These are phyloP conservation scores for Apiospora aurea DNA, from an alignment of 2,329 filamentous ascomycete genomes.

Conservation along the genomic window DNA sequence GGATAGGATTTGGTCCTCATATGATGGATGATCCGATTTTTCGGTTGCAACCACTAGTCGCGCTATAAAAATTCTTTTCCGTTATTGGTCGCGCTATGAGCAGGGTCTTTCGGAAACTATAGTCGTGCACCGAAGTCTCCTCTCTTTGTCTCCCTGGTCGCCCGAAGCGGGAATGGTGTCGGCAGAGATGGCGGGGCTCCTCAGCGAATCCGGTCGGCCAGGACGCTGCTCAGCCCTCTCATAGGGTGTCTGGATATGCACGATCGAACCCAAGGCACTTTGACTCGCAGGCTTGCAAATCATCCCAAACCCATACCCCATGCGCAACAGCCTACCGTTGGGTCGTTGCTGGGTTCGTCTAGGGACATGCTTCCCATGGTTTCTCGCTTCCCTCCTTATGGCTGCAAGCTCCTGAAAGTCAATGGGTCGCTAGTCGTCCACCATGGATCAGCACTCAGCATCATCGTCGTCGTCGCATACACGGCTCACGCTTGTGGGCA, in stretches of 20 bases:
- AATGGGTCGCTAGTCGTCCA: slow-evolving; percentile 10
- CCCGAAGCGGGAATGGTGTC: slow-evolving; percentile 38
- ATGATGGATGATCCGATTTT: slow-evolving; percentile 8
- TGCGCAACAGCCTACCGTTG: slow-evolving; percentile 3
- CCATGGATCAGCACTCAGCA: not conserved
- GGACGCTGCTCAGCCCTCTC: slow-evolving; percentile 42
- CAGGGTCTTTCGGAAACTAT: slow-evolving; percentile 18
- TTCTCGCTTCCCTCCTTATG: slow-evolving; percentile 11
- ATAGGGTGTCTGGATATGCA: slow-evolving; percentile 52
- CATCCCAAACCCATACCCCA: slow-evolving; percentile 7
- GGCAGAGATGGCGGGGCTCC: slow-evolving; percentile 34
- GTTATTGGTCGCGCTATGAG: slow-evolving; percentile 9
- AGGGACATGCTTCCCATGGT: not conserved
- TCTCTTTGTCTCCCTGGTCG: slow-evolving; percentile 24
- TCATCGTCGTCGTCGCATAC: not conserved
- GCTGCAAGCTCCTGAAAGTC: not conserved
- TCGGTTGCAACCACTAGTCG: slow-evolving; percentile 10
- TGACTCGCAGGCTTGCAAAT: slow-evolving; percentile 22
- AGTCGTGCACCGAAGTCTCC: slow-evolving; percentile 3
- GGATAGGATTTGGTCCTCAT: slow-evolving; percentile 5
- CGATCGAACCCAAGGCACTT: slow-evolving; percentile 44
- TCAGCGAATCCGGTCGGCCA: slow-evolving; percentile 46
- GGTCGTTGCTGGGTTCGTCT: not conserved
- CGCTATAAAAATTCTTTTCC: slow-evolving; percentile 10
- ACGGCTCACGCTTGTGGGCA: not conserved